These are phyloP conservation scores for Asparagopsis taxiformis DNA, from an alignment of 31 red algal species.

Conservation along the genomic window DNA sequence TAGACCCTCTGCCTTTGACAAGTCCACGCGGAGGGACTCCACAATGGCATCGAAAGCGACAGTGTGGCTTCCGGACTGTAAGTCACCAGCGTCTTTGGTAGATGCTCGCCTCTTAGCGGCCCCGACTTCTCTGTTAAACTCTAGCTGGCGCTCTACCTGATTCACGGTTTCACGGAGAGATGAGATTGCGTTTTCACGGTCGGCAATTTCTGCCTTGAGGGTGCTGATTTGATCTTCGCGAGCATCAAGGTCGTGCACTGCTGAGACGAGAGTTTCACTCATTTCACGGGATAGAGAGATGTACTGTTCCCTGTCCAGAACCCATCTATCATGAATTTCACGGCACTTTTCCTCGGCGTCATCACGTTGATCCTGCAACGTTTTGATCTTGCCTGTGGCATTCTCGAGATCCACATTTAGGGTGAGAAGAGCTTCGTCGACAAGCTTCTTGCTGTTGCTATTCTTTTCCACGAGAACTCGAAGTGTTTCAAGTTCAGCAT, in stretches of 20 bases:
- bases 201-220: slow-evolving; percentile 37
- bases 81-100: slow-evolving; percentile 5
- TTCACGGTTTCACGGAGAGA: slow-evolving; percentile 8
- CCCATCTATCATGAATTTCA: slow-evolving; percentile 4
- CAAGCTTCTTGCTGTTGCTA: slow-evolving; percentile 4
- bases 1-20: slow-evolving; percentile 6
- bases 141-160: slow-evolving; percentile 30
- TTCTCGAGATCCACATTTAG: slow-evolving; percentile 48
- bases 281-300: slow-evolving; percentile 27
- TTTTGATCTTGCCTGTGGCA: neutral
- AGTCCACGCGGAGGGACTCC: slow-evolving; percentile 14
- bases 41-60: slow-evolving; percentile 7
- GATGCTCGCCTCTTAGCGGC: neutral
- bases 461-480: neutral
- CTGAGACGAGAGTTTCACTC: slow-evolving; percentile 34
- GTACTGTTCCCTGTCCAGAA: slow-evolving; percentile 22
- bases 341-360: slow-evolving; percentile 15
- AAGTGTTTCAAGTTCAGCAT: slow-evolving; percentile 2
- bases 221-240: slow-evolving; percentile 20
- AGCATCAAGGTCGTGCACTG: slow-evolving; percentile 25
- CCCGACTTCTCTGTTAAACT: slow-evolving; percentile 19
- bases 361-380: slow-evolving; percentile 29
- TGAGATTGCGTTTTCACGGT: slow-evolving; percentile 27
- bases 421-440: slow-evolving; percentile 25
- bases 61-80: neutral